These are phyloP conservation scores for Xylaria sp. DNA, from an alignment of 2,329 filamentous ascomycete species.

Conservation along the genomic window DNA sequence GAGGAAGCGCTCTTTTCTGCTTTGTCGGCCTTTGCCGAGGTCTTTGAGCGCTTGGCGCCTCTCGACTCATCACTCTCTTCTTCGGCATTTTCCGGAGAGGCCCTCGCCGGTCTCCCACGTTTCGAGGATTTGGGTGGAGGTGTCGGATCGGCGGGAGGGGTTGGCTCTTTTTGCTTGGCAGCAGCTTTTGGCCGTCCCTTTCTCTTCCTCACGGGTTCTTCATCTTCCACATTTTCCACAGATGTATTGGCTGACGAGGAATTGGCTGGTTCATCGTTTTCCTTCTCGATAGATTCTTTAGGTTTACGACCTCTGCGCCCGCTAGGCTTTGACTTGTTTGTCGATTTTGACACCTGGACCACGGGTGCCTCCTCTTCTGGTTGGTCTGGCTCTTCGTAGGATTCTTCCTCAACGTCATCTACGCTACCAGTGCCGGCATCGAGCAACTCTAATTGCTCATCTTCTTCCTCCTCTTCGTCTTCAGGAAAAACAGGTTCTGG, in stretches of 20 bases:
- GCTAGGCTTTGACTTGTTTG: conserved; percentile 41
- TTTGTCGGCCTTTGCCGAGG: conserved; percentile 33
- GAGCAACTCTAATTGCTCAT: conserved; percentile 44
- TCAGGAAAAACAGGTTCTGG: conserved; percentile 14
- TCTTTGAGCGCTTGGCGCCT: conserved; percentile 44
- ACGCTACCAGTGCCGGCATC: conserved; percentile 42
- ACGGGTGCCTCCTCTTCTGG: conserved; percentile 41
- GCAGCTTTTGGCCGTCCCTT: conserved; percentile 45
- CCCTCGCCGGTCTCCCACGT: conserved; percentile 41
- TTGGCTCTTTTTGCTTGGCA: conserved; percentile 34
- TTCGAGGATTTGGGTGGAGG: conserved; percentile 40
- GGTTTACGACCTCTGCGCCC: conserved; percentile 46
- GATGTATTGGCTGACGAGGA: conserved; percentile 27
- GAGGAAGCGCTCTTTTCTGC: conserved; percentile 39
- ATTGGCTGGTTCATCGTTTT: conserved; percentile 38
- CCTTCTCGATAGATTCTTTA: conserved; percentile 39
- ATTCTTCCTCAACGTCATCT: conserved; percentile 24
- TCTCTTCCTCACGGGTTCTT: conserved; percentile 44
- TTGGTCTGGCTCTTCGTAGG: conserved; percentile 36
- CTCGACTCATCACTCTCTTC: conserved; percentile 40
- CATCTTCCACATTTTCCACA: conserved; percentile 37
- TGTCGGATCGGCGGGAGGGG: conserved; percentile 23
- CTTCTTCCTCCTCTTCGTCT: conserved; percentile 33
- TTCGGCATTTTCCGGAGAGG: conserved; percentile 36
- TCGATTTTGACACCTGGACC: conserved; percentile 36